Evolutionary conservation across 108 stramenopile species (phyloP).

Genomic region (Nitzschia sp.): DNA sequence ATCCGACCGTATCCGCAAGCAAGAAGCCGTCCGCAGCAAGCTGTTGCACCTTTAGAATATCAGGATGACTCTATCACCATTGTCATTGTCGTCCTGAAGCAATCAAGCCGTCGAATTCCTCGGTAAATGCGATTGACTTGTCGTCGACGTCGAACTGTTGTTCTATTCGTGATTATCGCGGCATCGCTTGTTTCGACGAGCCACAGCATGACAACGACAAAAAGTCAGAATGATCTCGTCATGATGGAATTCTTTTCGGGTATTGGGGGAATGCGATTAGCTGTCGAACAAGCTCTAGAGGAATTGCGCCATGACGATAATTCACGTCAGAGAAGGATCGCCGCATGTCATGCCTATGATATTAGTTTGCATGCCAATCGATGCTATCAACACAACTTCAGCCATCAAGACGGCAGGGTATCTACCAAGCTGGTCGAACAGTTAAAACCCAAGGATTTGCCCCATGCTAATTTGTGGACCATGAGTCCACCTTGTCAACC

Average conservation of each 20-base stretch:
- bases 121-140: no score
- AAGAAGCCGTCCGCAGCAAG: no score
- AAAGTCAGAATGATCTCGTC: constrained; percentile 6
- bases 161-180: no score
- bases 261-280: constrained; percentile 56
- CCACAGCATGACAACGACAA: no score
- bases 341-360: constrained; percentile 49
- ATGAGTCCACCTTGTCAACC: constrained; percentile 64
- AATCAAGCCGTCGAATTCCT: no score
- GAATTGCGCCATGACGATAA: neutral
- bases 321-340: neutral
- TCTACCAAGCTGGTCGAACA: constrained; percentile 57
- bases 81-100: no score
- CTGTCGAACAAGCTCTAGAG: constrained; percentile 37
- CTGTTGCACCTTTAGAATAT: no score
- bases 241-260: constrained; percentile 55
- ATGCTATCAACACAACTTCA: constrained; percentile 46
- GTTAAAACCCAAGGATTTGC: constrained; percentile 28
- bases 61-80: no score
- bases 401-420: constrained; percentile 10
- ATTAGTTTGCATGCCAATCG: constrained; percentile 50
- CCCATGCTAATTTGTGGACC: constrained; percentile 43
- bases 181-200: no score
- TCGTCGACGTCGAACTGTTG: no score
- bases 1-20: no score